A percentile compares a stretch with the other conserved stretches of the same genome.
Conservation (phyloP, 176 grass and related monocot species). For the Rhynchospora tenuis region DNA sequence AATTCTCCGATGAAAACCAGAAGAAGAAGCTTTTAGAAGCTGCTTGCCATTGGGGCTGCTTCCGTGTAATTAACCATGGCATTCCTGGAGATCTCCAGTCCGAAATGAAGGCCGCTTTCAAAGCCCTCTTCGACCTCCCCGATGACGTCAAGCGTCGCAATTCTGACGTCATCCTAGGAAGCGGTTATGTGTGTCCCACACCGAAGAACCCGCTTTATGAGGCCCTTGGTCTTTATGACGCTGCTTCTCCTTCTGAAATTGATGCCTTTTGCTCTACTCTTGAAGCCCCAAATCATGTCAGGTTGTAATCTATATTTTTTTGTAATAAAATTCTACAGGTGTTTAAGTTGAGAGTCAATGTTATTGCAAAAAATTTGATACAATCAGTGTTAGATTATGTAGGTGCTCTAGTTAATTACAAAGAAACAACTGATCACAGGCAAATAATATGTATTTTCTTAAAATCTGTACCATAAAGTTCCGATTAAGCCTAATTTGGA, state of each 20-base stretch:
- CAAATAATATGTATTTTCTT: background rate
- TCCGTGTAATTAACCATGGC: constrained; percentile 53
- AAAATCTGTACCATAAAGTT: background rate
- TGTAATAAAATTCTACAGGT: background rate
- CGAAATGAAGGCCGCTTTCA: constrained; percentile 64
- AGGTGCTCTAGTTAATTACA: background rate
- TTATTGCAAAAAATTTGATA: background rate
- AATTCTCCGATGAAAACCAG: background rate
- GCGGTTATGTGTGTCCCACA: constrained; percentile 56
- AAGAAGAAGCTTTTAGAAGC: constrained; percentile 13
- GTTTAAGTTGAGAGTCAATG: background rate
- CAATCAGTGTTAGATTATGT: background rate
- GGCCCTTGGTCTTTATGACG: constrained; percentile 57
- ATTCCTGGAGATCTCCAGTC: constrained; percentile 43
- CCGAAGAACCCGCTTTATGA: constrained; percentile 60
- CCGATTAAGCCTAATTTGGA: background rate
- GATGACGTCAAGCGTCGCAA: constrained; percentile 68
- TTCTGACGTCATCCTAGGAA: constrained; percentile 47
- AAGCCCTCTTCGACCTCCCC: constrained; percentile 69
- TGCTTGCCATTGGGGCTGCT: constrained; percentile 21
- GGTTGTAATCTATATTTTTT: constrained; percentile 9
- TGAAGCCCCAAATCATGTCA: constrained; percentile 38
- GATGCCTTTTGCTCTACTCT: constrained; percentile 61
- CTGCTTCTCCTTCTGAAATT: constrained; percentile 38
- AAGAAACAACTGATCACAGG: background rate